Base-by-base conservation (phyloP, 345 rosid genomes). In the Trapa incisa region DNA sequence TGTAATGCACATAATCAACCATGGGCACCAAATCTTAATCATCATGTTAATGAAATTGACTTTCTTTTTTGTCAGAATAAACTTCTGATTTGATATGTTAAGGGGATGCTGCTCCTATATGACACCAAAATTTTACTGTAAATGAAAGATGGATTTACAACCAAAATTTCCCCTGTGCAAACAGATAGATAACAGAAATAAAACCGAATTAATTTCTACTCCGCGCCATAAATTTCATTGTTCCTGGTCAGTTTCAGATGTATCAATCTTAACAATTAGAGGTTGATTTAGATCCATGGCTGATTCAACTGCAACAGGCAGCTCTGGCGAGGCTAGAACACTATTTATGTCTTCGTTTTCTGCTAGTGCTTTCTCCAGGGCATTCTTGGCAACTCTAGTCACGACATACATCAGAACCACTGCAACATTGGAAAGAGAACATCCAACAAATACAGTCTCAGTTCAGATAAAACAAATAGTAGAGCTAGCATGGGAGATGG, bases 361-460 rank as follows among this genome's bases (percentile, higher is more conserved):
- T 0, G 89, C 97, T 83, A 94, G 75, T 61, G 99, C 97, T 79
- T 91, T 91, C 15, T 81, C 89, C 75, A 94, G 73, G 41, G 99
- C 96, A 14, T 86, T 70, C 76, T 84, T 84, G 13, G 99, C 99
- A 1, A 91, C 93, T 75, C 79, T 87, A 0, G 93, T 91, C 41
- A 94, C 93, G 47, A 86, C 81, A 17, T 81, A 73, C 79, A 94
- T 87, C 71, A 94, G 73, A 58, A 91, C 66, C 79, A 79, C 99
- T 94, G 96, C 87, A 79, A 37, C 36, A 48, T 6, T 62, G 11
- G 45, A 48, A 32, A 60, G 71, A 65, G 57, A 68, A 64, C 33
- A 52, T 45, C 58, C 70, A 35, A 16, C 10, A 68, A 45, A 14
- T 45, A 45, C 48, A 11, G 48, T 45, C 48, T 45, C 48, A 45